These are phyloP conservation scores for Mycena indigotica DNA, from an alignment of 768 basidiomycete species.

Conservation along the genomic window DNA sequence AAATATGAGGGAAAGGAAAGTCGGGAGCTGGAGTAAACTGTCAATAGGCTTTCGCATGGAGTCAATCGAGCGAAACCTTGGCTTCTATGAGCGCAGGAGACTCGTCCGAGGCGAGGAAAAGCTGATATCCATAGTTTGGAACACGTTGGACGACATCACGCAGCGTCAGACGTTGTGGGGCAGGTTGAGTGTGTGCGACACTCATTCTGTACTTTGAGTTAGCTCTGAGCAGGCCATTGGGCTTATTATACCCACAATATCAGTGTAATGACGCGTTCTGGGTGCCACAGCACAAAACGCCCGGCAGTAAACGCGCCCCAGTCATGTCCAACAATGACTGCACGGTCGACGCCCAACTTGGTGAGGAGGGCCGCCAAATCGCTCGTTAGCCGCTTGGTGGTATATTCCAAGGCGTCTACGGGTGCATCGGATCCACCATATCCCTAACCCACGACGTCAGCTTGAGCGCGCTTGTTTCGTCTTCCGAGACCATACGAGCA, in stretches of 20 bases:
- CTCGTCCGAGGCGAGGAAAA: slow-evolving; percentile 58
- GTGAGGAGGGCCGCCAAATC: slow-evolving; percentile 73
- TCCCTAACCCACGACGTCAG: slow-evolving; percentile 48
- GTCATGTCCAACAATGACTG: slow-evolving; percentile 78
- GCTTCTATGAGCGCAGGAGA: slow-evolving; percentile 59
- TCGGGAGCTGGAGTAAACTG: slow-evolving; percentile 36
- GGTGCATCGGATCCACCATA: slow-evolving; percentile 71
- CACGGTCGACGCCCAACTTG: slow-evolving; percentile 49
- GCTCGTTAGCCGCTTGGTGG: slow-evolving; percentile 57
- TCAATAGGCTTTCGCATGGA: background rate
- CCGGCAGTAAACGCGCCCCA: slow-evolving; percentile 72
- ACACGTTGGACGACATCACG: slow-evolving; percentile 51
- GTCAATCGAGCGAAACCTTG: slow-evolving; percentile 53
- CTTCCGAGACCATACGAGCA: slow-evolving; percentile 41
- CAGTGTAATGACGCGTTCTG: slow-evolving; percentile 60
- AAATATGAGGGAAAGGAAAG: slow-evolving; percentile 37
- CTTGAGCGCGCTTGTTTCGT: no score
- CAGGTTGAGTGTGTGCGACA: slow-evolving; percentile 66
- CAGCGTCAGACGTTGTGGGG: slow-evolving; percentile 48
- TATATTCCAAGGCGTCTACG: slow-evolving; percentile 52
- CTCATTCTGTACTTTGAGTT: slow-evolving; percentile 51
- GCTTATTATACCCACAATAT: slow-evolving; percentile 49
- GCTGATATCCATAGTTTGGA: slow-evolving; percentile 68
- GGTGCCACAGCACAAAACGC: slow-evolving; percentile 75
- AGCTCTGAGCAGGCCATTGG: slow-evolving; percentile 2